Base-by-base conservation (phyloP, 2,329 filamentous ascomycete species). In the Niveomyces coronatus region DNA sequence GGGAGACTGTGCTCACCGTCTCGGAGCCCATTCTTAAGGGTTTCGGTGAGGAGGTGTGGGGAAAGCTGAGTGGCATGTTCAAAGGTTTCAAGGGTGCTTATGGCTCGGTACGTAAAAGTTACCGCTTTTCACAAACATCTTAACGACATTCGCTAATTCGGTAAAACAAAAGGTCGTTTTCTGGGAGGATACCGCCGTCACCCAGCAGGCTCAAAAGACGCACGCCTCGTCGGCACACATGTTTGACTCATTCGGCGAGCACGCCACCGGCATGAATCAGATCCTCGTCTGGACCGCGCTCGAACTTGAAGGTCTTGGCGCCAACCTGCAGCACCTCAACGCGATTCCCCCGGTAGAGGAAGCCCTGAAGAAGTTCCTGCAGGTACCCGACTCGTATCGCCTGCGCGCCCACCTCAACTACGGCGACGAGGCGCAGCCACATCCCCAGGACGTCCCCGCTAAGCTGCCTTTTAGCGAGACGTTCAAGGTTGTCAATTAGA, bases 311-410 rank as follows among this genome's bases (percentile, higher is more conserved):
- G 86, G 87, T 20, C 74, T 93, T 40, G 86, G 86, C 47, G 83
- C 81, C 56, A 94, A 88, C 70, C 71, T 94, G 37, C 87, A 94
- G 71, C 87, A 94, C 68, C 94, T 94, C 71, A 91, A 86, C 73
- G 86, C 86, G 15, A 62, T 94, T 42, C 76, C 93, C 49, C 24
- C 37, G 5, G 37, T 39, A 13, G 37, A 39, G 31, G 37, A 39
- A 24, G 37, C 37, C 6, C 17, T 39, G 31, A 39, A 39, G 31
- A 39, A 39, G 37, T 82, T 94, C 63, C 68, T 71, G 47, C 76
- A 79, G 64, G 81, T 87, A 37, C 63, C 71, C 31, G 66, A 62
- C 44, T 65, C 76, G 50, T 94, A 87, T 86, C 75, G 74, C 54
- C 72, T 94, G 47, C 76, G 80, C 54, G 80, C 83, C 17, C 85